Evolutionary conservation across 2,329 filamentous ascomycete species (phyloP).

Genomic region (Monascus ruber): DNA sequence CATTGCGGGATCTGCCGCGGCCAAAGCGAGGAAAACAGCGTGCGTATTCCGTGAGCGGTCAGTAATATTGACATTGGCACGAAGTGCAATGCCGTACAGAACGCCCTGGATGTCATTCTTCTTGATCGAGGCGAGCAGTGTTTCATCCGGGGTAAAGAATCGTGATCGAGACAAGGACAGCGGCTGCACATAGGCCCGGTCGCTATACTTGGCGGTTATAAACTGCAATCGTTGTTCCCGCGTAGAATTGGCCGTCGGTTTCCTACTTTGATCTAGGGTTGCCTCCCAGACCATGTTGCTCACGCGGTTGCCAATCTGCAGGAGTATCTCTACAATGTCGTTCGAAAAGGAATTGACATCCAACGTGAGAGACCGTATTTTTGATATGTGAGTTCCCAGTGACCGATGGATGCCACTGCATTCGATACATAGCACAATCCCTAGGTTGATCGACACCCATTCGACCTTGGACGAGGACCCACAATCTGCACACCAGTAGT

Average conservation of each 20-base stretch:
- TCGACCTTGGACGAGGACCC: constrained; percentile 86
- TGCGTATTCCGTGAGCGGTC: constrained; percentile 84
- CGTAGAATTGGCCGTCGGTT: constrained; percentile 65
- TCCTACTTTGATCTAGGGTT: constrained; percentile 59
- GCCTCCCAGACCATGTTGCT: constrained; percentile 98
- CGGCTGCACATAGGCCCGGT: constrained; percentile 69
- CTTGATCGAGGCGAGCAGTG: constrained; percentile 83
- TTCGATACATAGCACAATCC: constrained; percentile 92
- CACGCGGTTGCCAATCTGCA: constrained; percentile 84
- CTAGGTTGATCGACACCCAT: constrained; percentile 97
- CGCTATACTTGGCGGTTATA: constrained; percentile 90
- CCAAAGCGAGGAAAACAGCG: constrained; percentile 79
- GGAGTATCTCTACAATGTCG: constrained; percentile 87
- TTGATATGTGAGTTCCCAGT: constrained; percentile 93
- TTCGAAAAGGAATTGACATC: constrained; percentile 94
- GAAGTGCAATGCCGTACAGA: constrained; percentile 76
- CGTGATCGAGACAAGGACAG: constrained; percentile 59
- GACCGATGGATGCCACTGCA: constrained; percentile 96
- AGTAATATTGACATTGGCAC: constrained; percentile 73
- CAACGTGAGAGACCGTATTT: constrained; percentile 85
- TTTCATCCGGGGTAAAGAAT: constrained; percentile 72
- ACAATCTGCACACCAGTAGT: constrained; percentile 89
- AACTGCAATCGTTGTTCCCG: constrained; percentile 88
- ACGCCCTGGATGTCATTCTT: constrained; percentile 91
- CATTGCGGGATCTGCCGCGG: constrained; percentile 79